Base-by-base conservation (phyloP, 2,329 filamentous ascomycete genomes). In the Fusarium solani-melongenae region DNA sequence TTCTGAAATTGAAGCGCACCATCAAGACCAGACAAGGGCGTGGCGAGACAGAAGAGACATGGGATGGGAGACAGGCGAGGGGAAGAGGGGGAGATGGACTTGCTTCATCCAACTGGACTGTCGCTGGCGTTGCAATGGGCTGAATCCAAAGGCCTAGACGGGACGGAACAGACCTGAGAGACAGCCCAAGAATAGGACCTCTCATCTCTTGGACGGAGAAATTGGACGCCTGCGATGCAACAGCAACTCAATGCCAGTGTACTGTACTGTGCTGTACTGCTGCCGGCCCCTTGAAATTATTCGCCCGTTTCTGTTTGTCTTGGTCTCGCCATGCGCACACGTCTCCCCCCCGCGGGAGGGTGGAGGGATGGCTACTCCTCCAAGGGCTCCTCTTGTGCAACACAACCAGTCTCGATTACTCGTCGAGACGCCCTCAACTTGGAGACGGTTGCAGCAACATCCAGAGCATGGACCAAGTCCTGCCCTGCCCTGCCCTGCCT, bases 211-310 rank as follows among this genome's bases (percentile, higher is more conserved):
- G 8, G 62, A 66, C 39, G 46, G 49, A 71, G 62, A 59, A 49
- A 63, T 22, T 62, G 65, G 71, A 44, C 61, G 49, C 33, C 66
- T 74, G 72, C 72, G 69, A 77, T 76, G 74, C 72, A 72, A 69
- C 66, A 20, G 41, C 72, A 64, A 66, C 62, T 51, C 46, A 31
- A 51, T 51, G 17, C 46, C 46, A 51, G 27, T 29, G 46, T 11
- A 24, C 20, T 46, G 44, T 24, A 29, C 9, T 8, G 44, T 24
- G n/a, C 9, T 8, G 44, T 17, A 51, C 24, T 31, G 44, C 63
- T 63, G 24, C 44, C 24, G 24, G 57, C 60, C 64, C 49, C 60
- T 65, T 34, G 67, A 31, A 72, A 72, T 72, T 31, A 70, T 49
- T 56, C 46, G 44, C 56, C 55, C 55, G 66, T 51, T 60, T 53